A percentile compares a stretch with the other conserved stretches of the same genome.
phyloP scores from a whole-genome alignment of 140 eudicot genomes.

The Eryngium alpinum region DNA sequence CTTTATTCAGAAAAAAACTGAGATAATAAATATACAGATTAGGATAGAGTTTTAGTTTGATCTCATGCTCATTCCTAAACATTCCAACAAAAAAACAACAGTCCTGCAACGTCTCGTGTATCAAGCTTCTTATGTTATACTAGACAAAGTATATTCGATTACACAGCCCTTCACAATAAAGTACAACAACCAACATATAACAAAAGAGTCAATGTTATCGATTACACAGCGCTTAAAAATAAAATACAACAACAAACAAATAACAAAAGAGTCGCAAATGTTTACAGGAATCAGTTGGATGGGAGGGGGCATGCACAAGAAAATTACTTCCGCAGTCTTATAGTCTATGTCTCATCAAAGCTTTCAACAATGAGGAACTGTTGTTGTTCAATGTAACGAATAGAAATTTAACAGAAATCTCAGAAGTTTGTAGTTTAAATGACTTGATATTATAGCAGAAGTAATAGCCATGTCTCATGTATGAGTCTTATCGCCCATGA shows the following conservation, averaged over 20 bases:
- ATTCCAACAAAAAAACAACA: too few species aligned
- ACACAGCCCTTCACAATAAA: too few species aligned
- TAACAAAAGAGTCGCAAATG: neutral
- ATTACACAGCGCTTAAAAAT: too few species aligned
- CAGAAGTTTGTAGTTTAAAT: neutral
- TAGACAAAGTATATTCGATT: too few species aligned
- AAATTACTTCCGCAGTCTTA: constrained; percentile 5
- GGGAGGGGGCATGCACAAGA: neutral
- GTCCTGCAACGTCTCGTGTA: too few species aligned
- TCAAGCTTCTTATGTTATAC: too few species aligned
- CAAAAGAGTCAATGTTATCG: too few species aligned
- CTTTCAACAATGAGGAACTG: neutral
- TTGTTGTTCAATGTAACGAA: neutral
- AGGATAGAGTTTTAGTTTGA: too few species aligned
- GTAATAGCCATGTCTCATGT: constrained; percentile 20
- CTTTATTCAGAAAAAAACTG: too few species aligned
- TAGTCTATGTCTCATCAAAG: neutral
- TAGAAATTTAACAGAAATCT: neutral
- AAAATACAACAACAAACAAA: neutral
- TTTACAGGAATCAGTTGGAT: neutral
- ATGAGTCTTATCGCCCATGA: constrained; percentile 21
- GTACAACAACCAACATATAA: too few species aligned
- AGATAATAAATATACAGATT: too few species aligned
- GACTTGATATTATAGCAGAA: neutral
- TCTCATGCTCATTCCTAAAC: too few species aligned